These are phyloP conservation scores for Metschnikowia proteae DNA, from an alignment of 805 yeast species.

Conservation along the genomic window DNA sequence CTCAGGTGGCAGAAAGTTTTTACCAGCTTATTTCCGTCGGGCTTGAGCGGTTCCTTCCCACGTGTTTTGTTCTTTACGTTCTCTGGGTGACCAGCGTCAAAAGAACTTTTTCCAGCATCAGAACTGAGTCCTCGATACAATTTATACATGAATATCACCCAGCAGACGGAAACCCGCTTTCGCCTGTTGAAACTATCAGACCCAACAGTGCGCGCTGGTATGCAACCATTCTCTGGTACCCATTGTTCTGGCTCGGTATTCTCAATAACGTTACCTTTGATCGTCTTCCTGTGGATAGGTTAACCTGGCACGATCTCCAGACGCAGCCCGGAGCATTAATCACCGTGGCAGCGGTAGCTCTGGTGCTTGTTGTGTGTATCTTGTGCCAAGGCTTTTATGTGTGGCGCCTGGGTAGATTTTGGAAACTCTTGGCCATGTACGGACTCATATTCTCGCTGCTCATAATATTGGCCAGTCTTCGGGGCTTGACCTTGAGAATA, in stretches of 20 bases:
- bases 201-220: conserved; percentile 4
- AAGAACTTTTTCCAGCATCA: conserved; percentile 40
- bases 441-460: conserved; percentile 43
- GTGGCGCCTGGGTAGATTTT: conserved; percentile 74
- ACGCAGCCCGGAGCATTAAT: conserved; percentile 73
- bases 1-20: conserved; percentile 47
- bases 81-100: conserved; percentile 58
- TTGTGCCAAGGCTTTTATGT: conserved; percentile 70
- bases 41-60: conserved; percentile 70
- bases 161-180: not conserved
- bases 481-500: conserved; percentile 69
- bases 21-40: conserved; percentile 68
- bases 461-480: conserved; percentile 32
- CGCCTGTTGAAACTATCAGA: not conserved
- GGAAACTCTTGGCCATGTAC: conserved; percentile 56
- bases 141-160: not conserved
- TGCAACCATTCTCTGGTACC: conserved; percentile 57
- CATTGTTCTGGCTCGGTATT: conserved; percentile 78
- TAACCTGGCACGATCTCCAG: conserved; percentile 66
- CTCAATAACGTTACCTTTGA: conserved; percentile 87
- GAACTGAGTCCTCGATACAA: not conserved
- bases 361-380: conserved; percentile 48
- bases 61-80: conserved; percentile 64
- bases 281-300: conserved; percentile 79
- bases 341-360: conserved; percentile 53